Evolutionary conservation across 352 stramenopile species (phyloP).

Genomic region (Pythium myriotylum): DNA sequence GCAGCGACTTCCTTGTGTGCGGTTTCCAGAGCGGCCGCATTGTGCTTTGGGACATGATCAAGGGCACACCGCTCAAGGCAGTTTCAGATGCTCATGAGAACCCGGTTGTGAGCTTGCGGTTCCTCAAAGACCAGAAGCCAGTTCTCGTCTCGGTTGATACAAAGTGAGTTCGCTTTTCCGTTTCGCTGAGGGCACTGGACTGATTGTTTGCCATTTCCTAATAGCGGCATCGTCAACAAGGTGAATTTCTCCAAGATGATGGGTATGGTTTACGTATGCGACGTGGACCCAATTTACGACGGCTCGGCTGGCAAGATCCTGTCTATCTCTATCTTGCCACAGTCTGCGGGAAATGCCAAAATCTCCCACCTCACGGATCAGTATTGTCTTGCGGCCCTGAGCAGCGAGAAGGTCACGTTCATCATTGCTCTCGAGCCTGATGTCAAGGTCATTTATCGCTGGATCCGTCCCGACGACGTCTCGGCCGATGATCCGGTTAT

Average conservation of each 20-base stretch:
- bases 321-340: conserved; percentile 77
- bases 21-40: conserved; percentile 93
- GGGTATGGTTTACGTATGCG: conserved; percentile 92
- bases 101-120: conserved; percentile 82
- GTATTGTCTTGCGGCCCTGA: conserved; percentile 81
- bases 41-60: conserved; percentile 97
- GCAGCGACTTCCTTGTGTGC: conserved; percentile 91
- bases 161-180: conserved; percentile 42
- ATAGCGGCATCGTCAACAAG: conserved; percentile 92
- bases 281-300: conserved; percentile 95
- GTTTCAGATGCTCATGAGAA: conserved; percentile 91
- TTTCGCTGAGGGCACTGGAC: neutral
- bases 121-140: conserved; percentile 87
- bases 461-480: conserved; percentile 84
- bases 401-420: conserved; percentile 94
- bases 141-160: conserved; percentile 84
- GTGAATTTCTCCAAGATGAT: conserved; percentile 95
- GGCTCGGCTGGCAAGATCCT: conserved; percentile 90
- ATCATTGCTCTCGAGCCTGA: conserved; percentile 95
- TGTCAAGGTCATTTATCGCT: conserved; percentile 94
- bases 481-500: conserved; percentile 74
- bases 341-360: conserved; percentile 82
- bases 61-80: conserved; percentile 89
- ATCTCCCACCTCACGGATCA: conserved; percentile 86
- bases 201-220: conserved; percentile 34